Percentiles rank a stretch among this genome's conserved stretches.
phyloP scores from a whole-genome alignment of 2,329 filamentous ascomycete species.

The Keithomyces neogunnii region DNA sequence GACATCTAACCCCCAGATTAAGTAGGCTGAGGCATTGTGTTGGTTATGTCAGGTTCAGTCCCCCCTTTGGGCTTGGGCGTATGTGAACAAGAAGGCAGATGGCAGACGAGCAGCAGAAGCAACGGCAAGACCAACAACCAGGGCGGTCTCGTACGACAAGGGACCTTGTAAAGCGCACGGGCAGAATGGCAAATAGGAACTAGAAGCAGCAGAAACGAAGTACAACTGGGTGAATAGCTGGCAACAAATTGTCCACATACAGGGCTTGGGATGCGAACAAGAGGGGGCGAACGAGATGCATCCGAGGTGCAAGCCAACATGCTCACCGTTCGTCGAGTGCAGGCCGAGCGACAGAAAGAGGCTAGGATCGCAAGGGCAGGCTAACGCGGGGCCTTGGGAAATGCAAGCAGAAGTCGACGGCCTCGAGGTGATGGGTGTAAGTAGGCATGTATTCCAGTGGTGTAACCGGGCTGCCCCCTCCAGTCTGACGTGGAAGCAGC shows the following conservation, averaged over 20 bases:
- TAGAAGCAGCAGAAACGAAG: neutral
- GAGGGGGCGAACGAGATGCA: constrained; percentile 4
- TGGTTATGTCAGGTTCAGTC: constrained; percentile 20
- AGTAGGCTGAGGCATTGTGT: constrained; percentile 13
- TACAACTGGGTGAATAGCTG: neutral
- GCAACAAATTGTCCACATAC: neutral
- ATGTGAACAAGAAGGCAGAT: neutral
- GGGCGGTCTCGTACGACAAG: constrained; percentile 7
- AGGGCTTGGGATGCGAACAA: neutral
- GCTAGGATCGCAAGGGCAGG: neutral
- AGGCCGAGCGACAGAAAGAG: neutral
- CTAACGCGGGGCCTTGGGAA: neutral
- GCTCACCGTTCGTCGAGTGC: neutral
- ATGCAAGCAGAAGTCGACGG: neutral
- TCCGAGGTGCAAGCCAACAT: constrained; percentile 3
- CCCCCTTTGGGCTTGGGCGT: constrained; percentile 3
- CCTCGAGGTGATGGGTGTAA: too few species aligned
- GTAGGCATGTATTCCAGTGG: neutral
- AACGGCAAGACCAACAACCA: constrained; percentile 3
- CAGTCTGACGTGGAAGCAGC: neutral
- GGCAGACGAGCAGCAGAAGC: neutral
- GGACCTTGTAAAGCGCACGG: constrained; percentile 9
- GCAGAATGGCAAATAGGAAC: constrained; percentile 3
- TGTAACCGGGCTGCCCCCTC: neutral
- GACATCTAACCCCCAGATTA: constrained; percentile 19